Base-by-base conservation (phyloP, 1,139 yeast genomes). In the Taphrina wiesneri region DNA sequence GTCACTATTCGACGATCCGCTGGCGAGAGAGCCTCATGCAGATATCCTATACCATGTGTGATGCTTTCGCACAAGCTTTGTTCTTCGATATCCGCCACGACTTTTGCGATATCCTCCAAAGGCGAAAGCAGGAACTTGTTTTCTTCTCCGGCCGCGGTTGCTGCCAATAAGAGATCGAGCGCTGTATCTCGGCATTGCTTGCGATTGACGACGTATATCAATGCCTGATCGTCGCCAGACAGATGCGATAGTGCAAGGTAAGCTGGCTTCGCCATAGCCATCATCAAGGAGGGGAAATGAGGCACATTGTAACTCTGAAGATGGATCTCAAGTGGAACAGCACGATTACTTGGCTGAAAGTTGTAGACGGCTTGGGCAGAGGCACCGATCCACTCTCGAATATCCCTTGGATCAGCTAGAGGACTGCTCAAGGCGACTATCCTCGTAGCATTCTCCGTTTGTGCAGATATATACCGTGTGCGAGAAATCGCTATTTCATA, bases 301-400 rank as follows among this genome's bases (percentile, higher is more conserved):
- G 77, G 75, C 56, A 80, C 79, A 13, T 78, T 78, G 67, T 80
- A 79, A 0, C 85, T 77, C 69, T 85, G 86, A 51, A 90, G 74
- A 70, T 82, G 85, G 21, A 90, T 83, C 63, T 83, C 83, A 39
- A 90, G 72, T 1, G 87, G 85, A 53, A 77, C 74, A 26, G 80
- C 78, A 67, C 95, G 79, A 46, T 85, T 86, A 52, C 79, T 77
- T 0, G 96, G 86, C 25, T 85, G 81, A 74, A 88, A 91, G 72
- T 90, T 92, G 77, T 81, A 90, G 3, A 86, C 80, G 56, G 84
- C 80, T 46, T 77, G 80, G 65, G 79, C 80, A 39, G 83, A 79
- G 36, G 88, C 86, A 1, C 95, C 96, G 41, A 93, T 76, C 97
- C 98, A 95, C 68, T 87, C 90, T 0, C 90, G 95, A 69, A 92